These are phyloP conservation scores for Jatropha podagrica DNA, from an alignment of 441 rosid genomes.

Conservation along the genomic window DNA sequence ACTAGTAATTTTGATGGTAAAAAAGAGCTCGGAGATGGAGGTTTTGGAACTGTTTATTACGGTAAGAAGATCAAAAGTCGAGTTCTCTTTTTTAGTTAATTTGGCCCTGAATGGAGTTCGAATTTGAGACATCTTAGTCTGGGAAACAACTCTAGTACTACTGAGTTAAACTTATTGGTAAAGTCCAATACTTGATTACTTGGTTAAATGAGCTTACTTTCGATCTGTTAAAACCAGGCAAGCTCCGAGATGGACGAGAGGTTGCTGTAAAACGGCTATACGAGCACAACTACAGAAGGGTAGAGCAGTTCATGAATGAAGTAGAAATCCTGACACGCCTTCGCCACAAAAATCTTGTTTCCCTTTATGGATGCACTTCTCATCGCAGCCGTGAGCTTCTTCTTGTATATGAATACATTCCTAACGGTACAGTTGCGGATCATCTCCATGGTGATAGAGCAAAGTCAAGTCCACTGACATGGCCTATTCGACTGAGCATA, in stretches of 20 bases:
- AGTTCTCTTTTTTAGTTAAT: background rate
- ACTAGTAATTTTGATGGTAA: constrained; percentile 54
- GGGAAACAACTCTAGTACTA: too few species aligned
- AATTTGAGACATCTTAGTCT: too few species aligned
- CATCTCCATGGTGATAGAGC: constrained; percentile 62
- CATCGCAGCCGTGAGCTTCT: constrained; percentile 66
- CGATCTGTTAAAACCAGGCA: constrained; percentile 40
- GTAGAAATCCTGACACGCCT: constrained; percentile 69
- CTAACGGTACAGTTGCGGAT: constrained; percentile 80
- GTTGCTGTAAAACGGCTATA: constrained; percentile 85
- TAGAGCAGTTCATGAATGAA: constrained; percentile 77
- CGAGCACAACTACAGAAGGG: constrained; percentile 60
- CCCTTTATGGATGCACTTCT: constrained; percentile 87
- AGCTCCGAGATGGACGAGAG: constrained; percentile 68
- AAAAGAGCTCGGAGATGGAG: constrained; percentile 75
- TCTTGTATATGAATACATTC: constrained; percentile 71
- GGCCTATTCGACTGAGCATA: constrained; percentile 71
- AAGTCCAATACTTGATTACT: background rate
- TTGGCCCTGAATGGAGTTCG: too few species aligned
- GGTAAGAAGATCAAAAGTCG: constrained; percentile 40
- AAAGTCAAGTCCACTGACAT: constrained; percentile 40
- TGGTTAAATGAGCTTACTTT: constrained; percentile 9
- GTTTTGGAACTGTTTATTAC: constrained; percentile 72
- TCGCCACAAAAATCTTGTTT: constrained; percentile 73
- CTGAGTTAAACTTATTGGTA: too few species aligned